A percentile compares a stretch with the other conserved stretches of the same genome.
Conservation (phyloP, 257 asterid species). For the Cynanchum wilfordii region DNA sequence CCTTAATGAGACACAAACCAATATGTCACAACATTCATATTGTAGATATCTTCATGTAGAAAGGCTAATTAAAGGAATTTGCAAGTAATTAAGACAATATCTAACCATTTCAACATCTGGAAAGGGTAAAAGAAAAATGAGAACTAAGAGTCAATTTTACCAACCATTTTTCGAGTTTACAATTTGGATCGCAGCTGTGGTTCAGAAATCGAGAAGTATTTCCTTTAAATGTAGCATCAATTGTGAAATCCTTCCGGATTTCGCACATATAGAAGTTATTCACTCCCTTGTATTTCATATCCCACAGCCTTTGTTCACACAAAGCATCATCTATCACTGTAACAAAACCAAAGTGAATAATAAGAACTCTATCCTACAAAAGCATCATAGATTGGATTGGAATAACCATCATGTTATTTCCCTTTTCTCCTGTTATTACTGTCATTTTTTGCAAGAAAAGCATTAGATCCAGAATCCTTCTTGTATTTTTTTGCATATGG, state of each 20-base stretch:
- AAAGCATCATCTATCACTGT: constrained; percentile 84
- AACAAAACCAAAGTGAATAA: constrained; percentile 21
- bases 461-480: background rate
- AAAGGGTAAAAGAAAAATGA: constrained; percentile 2
- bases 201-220: constrained; percentile 84
- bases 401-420: background rate
- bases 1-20: background rate
- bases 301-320: constrained; percentile 92
- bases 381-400: background rate
- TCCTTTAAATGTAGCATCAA: constrained; percentile 94
- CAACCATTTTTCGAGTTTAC: constrained; percentile 91
- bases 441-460: background rate
- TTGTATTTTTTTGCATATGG: background rate
- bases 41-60: background rate
- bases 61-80: background rate
- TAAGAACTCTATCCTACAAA: constrained; percentile 8
- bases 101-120: background rate
- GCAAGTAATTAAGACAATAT: background rate
- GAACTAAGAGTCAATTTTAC: constrained; percentile 22
- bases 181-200: constrained; percentile 92
- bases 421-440: background rate
- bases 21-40: background rate
- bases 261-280: constrained; percentile 94
- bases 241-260: constrained; percentile 77
- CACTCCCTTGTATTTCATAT: constrained; percentile 69